Evolutionary conservation across 192 early-diverging fungal genomes (phyloP), one percentile per base, ranked within the genome.

Genomic region (Gorgonomyces haynaldii): DNA sequence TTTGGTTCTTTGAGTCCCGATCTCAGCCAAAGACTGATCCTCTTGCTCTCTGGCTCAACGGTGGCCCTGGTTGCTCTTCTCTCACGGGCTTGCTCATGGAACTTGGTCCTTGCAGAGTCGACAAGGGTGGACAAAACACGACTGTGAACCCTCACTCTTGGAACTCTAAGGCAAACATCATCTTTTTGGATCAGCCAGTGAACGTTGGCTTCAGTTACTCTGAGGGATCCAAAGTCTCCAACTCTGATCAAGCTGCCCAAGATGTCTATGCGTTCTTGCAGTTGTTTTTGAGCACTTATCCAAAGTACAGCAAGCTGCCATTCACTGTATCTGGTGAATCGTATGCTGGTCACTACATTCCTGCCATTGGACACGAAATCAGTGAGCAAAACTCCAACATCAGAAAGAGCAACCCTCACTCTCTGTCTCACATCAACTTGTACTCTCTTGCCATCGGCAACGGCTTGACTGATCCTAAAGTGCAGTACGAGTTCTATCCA

Each of bases 1-100:
- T 88, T 62, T 91, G 87, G 85, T 96, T 98, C 76, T 96, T 98
- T 64, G 92, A 95, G 66, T 85, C 86, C 3, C 84, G 86, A 56
- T 75, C 72, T 50, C 64, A 74, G 37, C 81, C 82, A 12, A 54
- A 61, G 51, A 74, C 66, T 27, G 91, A 90, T 52, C 93, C 93
- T 2, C 60, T 85, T 23, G 70, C 28, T 2, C 21, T 49, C 10
- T 49, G 46, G 46, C 35, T 49, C 12, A 49, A 49, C 46, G 46
- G 46, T 26, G 85, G 82, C 6, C 82, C 85, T 1, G 85, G 85
- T 1, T 87, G 85, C 61, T 81, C 80, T 10, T 81, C 76, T 3
- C 62, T 81, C 38, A 81, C 82, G 8, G 85, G 81, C 24, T 69
- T 85, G 20, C 69, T 84, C 52, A 82, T 83, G 69, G 85, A 87